Conservation (phyloP, 108 stramenopile genomes). For the Chaetoceros muelleri region DNA sequence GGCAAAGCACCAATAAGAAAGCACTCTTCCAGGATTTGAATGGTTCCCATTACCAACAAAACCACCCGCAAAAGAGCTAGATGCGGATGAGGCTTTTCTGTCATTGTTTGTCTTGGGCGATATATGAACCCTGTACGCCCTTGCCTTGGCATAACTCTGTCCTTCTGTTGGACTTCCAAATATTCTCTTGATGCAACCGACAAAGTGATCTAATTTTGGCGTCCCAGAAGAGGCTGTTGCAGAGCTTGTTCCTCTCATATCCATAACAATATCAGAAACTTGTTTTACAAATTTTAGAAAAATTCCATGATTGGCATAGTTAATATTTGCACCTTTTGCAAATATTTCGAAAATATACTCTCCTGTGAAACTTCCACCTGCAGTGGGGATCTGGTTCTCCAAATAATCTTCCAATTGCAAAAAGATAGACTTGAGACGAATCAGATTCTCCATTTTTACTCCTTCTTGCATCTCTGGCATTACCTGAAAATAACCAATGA, state of each 20-base stretch:
- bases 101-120: conserved; percentile 20
- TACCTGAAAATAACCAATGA: conserved; percentile 29
- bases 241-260: conserved; percentile 27
- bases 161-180: conserved; percentile 57
- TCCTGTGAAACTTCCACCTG: conserved; percentile 43
- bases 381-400: conserved; percentile 17
- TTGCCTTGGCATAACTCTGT: conserved; percentile 62
- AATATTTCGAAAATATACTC: conserved; percentile 81
- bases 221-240: conserved; percentile 31
- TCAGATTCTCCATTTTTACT: conserved; percentile 47
- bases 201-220: conserved; percentile 60
- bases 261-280: conserved; percentile 60
- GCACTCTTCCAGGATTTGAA: conserved; percentile 32
- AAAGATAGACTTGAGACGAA: conserved; percentile 66
- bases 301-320: conserved; percentile 50
- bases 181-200: conserved; percentile 62
- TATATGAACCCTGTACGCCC: conserved; percentile 70
- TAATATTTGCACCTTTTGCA: conserved; percentile 53
- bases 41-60: conserved; percentile 17
- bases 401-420: conserved; percentile 70
- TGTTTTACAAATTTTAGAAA: conserved; percentile 50
- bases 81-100: too few species aligned
- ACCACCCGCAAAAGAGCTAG: too few species aligned
- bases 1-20: conserved; percentile 97
- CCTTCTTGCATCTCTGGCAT: conserved; percentile 25